Base-by-base conservation (phyloP, 495 filamentous ascomycete genomes). In the Annulohypoxylon moriforme region DNA sequence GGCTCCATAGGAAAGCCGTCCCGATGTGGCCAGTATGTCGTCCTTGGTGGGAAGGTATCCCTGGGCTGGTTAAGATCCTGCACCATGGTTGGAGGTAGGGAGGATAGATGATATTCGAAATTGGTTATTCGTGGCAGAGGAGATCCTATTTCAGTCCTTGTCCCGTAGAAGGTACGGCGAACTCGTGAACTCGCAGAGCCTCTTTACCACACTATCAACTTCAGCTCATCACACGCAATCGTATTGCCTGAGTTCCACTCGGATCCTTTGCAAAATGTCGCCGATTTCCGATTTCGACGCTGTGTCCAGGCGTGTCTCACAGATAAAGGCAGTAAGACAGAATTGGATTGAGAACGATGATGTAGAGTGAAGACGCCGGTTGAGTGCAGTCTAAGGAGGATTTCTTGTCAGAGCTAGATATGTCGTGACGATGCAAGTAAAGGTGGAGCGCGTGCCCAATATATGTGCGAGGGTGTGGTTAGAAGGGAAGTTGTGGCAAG, bases 391-490 rank as follows among this genome's bases (percentile, higher is more conserved):
- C 38, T 18, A 55, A 57, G 56, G 47, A 65, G 42, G 34, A 46
- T 62, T 64, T 55, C 60, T 56, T 64, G 60, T 68, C 55, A 71
- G 64, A 71, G 50, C 67, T 74, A 74, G 58, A 74, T 67, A 74
- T 74, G 71, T 64, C 53, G 71, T 74, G 71, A 59, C 34, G 56
- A 60, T 33, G 34, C 16, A 60, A 53, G 61, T 27, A 46, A 34
- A 58, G n/a, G 42, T 60, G 71, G 64, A 60, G 68, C 72, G 62
- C 63, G 66, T 62, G 64, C 38, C 27, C 64, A 64, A 68, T 71
- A 71, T 71, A 75, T 72, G 72, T 75, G 64, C 20, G 64, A 75
- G 72, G 72, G 72, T 75, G 60, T 31, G 14, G 33, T 33, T 71
- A 75, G 31, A 65, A 29, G 34, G 33, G 53, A 72, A 57, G 53